Evolutionary conservation across 306 rosid genomes (phyloP).

Genomic region (Begonia loranthoides): DNA sequence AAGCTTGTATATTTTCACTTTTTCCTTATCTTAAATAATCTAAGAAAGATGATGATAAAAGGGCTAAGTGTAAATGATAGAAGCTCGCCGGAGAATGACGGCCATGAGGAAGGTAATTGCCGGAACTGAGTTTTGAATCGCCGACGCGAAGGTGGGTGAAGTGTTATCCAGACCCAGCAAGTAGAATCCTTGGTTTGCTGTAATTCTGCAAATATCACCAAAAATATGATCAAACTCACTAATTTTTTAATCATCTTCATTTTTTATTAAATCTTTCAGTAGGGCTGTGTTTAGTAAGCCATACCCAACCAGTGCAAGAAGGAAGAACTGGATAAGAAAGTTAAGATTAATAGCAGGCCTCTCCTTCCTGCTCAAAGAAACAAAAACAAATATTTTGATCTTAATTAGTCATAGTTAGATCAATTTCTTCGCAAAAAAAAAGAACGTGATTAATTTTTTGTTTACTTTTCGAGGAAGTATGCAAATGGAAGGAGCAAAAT

Average conservation of each 20-base stretch:
- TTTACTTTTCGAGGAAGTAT: slow-evolving; percentile 71
- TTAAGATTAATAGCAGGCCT: slow-evolving; percentile 74
- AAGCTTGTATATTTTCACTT: too few species aligned
- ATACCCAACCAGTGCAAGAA: slow-evolving; percentile 90
- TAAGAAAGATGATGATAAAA: too few species aligned
- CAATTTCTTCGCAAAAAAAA: too few species aligned
- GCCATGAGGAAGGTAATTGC: slow-evolving; percentile 99
- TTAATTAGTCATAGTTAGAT: too few species aligned
- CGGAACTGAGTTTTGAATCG: slow-evolving; percentile 93
- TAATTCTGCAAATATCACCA: slow-evolving; percentile 37
- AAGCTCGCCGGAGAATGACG: slow-evolving; percentile 48
- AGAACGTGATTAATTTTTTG: too few species aligned
- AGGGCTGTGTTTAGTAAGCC: not conserved
- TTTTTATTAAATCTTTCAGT: not conserved
- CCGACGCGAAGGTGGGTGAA: slow-evolving; percentile 93
- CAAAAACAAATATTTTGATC: not conserved
- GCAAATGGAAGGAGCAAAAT: slow-evolving; percentile 87
- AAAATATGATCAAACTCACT: not conserved
- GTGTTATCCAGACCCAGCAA: slow-evolving; percentile 95
- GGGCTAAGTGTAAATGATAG: too few species aligned
- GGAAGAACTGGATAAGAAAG: slow-evolving; percentile 61
- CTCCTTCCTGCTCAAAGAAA: slow-evolving; percentile 48
- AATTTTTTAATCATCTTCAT: not conserved
- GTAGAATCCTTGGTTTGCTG: slow-evolving; percentile 97
- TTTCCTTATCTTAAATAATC: too few species aligned